Evolutionary conservation across 805 yeast genomes (phyloP).

Genomic region (Candida pini): DNA sequence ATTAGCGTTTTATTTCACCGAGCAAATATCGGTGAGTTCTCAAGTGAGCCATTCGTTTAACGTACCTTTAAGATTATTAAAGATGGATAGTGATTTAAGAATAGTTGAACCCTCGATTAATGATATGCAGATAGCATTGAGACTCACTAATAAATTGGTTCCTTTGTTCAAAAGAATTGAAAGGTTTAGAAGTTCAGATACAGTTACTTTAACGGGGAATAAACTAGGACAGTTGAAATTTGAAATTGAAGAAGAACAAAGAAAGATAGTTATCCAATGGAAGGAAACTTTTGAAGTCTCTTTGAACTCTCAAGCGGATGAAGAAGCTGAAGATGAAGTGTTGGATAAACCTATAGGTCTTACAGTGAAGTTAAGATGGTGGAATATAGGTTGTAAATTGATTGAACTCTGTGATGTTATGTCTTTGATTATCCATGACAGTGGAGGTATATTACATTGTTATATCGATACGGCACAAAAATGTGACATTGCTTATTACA

Average conservation of each 20-base stretch:
- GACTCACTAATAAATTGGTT: slow-evolving; percentile 42
- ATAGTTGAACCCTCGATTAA: slow-evolving; percentile 60
- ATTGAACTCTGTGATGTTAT: slow-evolving; percentile 58
- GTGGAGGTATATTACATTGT: slow-evolving; percentile 62
- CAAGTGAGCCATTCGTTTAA: slow-evolving; percentile 59
- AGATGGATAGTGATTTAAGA: slow-evolving; percentile 45
- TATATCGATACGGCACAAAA: slow-evolving; percentile 57
- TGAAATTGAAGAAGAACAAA: slow-evolving; percentile 49
- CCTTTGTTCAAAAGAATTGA: slow-evolving; percentile 58
- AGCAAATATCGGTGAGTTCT: slow-evolving; percentile 34
- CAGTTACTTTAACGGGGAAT: slow-evolving; percentile 45
- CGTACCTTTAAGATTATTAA: slow-evolving; percentile 63
- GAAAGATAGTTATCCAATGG: slow-evolving; percentile 54
- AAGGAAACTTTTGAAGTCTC: slow-evolving; percentile 45
- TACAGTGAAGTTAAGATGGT: slow-evolving; percentile 52
- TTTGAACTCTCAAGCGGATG: slow-evolving; percentile 16
- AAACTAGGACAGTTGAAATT: slow-evolving; percentile 45
- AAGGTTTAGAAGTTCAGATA: slow-evolving; percentile 51
- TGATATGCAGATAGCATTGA: slow-evolving; percentile 51
- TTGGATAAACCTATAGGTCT: slow-evolving; percentile 36
- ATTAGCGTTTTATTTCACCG: slow-evolving; percentile 50
- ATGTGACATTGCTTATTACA: slow-evolving; percentile 60
- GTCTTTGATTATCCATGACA: slow-evolving; percentile 43
- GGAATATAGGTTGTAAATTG: slow-evolving; percentile 61
- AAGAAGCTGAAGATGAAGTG: slow-evolving; percentile 13